These are phyloP conservation scores for Verticillium tricorpus DNA, from an alignment of 2,329 filamentous ascomycete species.

Conservation along the genomic window DNA sequence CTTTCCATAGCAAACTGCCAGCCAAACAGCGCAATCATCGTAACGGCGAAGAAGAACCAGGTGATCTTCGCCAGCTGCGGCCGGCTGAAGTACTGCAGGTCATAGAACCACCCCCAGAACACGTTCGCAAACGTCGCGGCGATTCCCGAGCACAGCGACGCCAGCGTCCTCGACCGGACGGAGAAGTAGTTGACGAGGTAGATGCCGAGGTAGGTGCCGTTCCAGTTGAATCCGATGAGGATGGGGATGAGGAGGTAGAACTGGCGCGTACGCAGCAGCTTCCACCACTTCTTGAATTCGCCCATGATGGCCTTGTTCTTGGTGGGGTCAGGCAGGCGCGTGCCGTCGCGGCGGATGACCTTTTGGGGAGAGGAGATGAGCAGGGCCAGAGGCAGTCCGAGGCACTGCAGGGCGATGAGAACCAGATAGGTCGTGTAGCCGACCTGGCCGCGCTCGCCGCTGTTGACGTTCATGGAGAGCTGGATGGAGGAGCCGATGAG, in stretches of 20 bases:
- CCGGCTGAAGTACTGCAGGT: slow-evolving; percentile 34
- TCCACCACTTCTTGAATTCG: slow-evolving; percentile 24
- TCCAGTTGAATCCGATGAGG: slow-evolving; percentile 46
- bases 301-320: slow-evolving; percentile 27
- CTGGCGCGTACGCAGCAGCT: slow-evolving; percentile 34
- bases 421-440: slow-evolving; percentile 35
- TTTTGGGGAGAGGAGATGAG: slow-evolving; percentile 40
- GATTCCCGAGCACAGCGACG: slow-evolving; percentile 39
- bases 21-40: slow-evolving; percentile 37
- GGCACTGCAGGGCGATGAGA: slow-evolving; percentile 38
- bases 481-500: slow-evolving; percentile 48
- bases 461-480: slow-evolving; percentile 41
- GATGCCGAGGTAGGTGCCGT: slow-evolving; percentile 44
- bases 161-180: slow-evolving; percentile 41
- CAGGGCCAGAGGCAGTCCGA: slow-evolving; percentile 39
- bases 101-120: slow-evolving; percentile 46
- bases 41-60: slow-evolving; percentile 33
- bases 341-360: slow-evolving; percentile 33
- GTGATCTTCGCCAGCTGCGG: slow-evolving; percentile 36
- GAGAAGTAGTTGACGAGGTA: slow-evolving; percentile 50
- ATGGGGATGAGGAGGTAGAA: slow-evolving; percentile 45
- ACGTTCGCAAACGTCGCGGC: slow-evolving; percentile 39
- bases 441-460: slow-evolving; percentile 38
- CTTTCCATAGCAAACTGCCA: slow-evolving; percentile 46
- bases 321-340: slow-evolving; percentile 18